Percentiles rank a stretch among this genome's conserved stretches.
Conservation (phyloP, 257 asterid genomes). For the Leptodermis oblonga region DNA sequence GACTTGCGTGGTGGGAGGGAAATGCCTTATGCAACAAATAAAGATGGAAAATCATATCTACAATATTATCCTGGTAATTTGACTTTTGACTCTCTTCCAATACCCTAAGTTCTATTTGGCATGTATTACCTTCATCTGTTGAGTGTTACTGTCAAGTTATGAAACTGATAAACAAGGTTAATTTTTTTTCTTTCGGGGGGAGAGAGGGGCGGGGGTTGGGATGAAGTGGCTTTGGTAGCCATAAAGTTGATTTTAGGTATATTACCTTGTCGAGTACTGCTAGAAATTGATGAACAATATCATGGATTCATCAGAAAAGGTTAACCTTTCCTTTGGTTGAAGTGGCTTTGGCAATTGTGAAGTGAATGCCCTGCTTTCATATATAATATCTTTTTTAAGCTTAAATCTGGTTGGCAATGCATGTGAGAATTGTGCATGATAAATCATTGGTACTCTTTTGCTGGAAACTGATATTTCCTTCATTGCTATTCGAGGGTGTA, state of each 20-base stretch:
- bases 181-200: too few species aligned
- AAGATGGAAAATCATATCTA: conserved; percentile 29
- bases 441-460: too few species aligned
- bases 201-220: too few species aligned
- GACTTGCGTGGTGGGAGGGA: conserved; percentile 20
- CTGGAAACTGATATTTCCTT: too few species aligned
- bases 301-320: not conserved
- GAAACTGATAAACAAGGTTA: not conserved
- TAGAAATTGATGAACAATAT: not conserved
- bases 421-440: too few species aligned
- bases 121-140: not conserved
- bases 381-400: too few species aligned
- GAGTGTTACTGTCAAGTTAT: not conserved
- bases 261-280: not conserved
- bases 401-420: too few species aligned
- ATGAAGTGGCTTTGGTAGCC: not conserved
- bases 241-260: not conserved
- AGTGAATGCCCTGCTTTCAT: too few species aligned
- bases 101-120: not conserved
- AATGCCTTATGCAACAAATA: not conserved
- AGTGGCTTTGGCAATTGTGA: not conserved
- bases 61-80: conserved; percentile 27
- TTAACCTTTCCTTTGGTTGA: not conserved
- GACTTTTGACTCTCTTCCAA: conserved; percentile 1
- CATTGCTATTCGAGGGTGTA: too few species aligned